Evolutionary conservation across 257 asterid species (phyloP).

Genomic region (Solanum microdontum): DNA sequence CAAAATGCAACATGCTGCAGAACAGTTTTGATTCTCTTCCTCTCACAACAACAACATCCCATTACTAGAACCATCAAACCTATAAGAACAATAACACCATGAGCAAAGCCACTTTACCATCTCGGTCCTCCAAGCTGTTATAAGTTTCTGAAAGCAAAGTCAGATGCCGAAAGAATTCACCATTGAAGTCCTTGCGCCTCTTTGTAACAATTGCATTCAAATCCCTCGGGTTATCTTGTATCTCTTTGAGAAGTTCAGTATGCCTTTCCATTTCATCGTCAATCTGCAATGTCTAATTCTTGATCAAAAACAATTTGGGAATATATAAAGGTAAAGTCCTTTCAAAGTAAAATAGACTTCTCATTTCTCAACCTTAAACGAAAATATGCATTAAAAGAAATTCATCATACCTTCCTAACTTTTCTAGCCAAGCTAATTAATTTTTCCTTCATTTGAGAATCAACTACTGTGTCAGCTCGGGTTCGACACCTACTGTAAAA

Average conservation of each 20-base stretch:
- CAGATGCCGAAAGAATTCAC: slow-evolving; percentile 69
- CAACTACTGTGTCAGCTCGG: slow-evolving; percentile 50
- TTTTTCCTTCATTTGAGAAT: slow-evolving; percentile 50
- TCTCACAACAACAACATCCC: background rate
- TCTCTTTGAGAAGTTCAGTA: slow-evolving; percentile 57
- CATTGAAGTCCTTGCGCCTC: slow-evolving; percentile 73
- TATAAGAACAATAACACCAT: background rate
- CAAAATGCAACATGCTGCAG: background rate
- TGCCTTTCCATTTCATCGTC: slow-evolving; percentile 88
- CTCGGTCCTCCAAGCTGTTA: slow-evolving; percentile 77
- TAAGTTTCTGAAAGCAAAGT: slow-evolving; percentile 54
- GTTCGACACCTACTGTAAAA: slow-evolving; percentile 48
- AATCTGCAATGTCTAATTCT: slow-evolving; percentile 47
- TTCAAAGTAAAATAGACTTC: background rate
- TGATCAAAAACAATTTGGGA: slow-evolving; percentile 12
- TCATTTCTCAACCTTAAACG: background rate
- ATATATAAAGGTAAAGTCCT: background rate
- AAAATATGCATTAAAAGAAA: background rate
- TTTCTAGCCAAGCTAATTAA: slow-evolving; percentile 47
- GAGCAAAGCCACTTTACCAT: slow-evolving; percentile 35
- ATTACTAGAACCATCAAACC: background rate
- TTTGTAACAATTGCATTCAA: slow-evolving; percentile 72
- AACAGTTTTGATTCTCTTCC: background rate
- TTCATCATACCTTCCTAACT: slow-evolving; percentile 49
- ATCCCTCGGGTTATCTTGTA: slow-evolving; percentile 70